These are phyloP conservation scores for Aspergillus novofumigatus DNA, from an alignment of 2,329 filamentous ascomycete species.

Conservation along the genomic window DNA sequence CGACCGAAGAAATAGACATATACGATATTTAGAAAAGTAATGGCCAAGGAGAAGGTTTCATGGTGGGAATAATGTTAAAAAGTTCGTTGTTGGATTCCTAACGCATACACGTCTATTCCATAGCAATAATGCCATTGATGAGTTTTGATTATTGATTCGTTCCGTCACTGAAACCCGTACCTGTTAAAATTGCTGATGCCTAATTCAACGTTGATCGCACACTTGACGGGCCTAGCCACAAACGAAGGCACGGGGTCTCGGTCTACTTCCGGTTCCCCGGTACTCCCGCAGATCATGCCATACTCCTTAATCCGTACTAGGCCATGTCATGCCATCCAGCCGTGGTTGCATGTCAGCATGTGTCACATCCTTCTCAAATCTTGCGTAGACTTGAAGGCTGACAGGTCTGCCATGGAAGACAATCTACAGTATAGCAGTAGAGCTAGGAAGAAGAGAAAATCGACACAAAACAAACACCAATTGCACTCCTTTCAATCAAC, in stretches of 20 bases:
- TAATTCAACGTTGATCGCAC: not conserved
- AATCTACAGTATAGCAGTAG: not conserved
- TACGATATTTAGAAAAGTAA: not conserved
- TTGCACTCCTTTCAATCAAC: constrained; percentile 21
- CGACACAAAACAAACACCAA: constrained; percentile 14
- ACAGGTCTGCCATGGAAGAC: not conserved
- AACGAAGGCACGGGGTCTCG: not conserved
- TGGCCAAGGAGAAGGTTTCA: not conserved
- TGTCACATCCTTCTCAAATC: not conserved
- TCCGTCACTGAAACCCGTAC: too few species aligned
- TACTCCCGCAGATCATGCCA: not conserved
- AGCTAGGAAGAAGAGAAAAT: not conserved
- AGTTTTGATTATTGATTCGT: not conserved
- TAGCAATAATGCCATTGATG: not conserved
- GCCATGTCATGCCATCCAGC: not conserved
- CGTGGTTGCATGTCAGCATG: not conserved
- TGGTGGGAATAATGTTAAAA: not conserved
- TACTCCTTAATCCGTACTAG: not conserved
- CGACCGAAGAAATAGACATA: not conserved
- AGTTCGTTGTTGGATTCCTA: not conserved
- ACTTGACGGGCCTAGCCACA: not conserved
- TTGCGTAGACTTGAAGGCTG: not conserved
- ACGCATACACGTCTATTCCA: not conserved
- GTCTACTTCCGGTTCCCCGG: not conserved
- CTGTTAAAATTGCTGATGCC: not conserved